phyloP scores from a whole-genome alignment of 2,329 filamentous ascomycete species.

The Graphium sp. region DNA sequence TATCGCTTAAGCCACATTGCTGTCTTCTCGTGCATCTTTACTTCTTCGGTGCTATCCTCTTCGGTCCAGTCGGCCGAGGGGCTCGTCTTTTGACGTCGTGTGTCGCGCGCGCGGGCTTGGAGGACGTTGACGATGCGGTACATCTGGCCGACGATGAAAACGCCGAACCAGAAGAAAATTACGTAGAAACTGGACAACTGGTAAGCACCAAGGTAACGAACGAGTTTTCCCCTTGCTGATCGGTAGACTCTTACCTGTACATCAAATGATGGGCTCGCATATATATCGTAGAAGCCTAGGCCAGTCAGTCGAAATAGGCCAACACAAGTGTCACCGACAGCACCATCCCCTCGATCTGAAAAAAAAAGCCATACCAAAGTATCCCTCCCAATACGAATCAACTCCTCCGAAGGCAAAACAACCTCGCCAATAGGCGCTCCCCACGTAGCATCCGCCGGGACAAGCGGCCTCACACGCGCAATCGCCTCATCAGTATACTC shows the following conservation, averaged over 20 bases:
- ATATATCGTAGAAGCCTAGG: constrained; percentile 17
- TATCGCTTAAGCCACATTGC: constrained; percentile 15
- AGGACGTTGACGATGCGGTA: constrained; percentile 12
- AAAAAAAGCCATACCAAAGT: constrained; percentile 17
- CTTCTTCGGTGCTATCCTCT: constrained; percentile 1
- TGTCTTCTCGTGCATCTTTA: not conserved
- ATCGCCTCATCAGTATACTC: constrained; percentile 17
- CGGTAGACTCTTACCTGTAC: constrained; percentile 16
- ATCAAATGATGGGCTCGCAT: constrained; percentile 15
- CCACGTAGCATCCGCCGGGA: constrained; percentile 12
- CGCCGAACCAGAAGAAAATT: constrained; percentile 21
- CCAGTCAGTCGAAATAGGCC: constrained; percentile 3
- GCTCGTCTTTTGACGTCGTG: constrained; percentile 2
- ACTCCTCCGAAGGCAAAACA: constrained; percentile 16
- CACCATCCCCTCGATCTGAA: not conserved
- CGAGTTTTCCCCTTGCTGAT: not conserved
- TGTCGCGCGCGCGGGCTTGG: not conserved
- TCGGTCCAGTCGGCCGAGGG: not conserved
- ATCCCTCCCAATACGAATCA: constrained; percentile 17
- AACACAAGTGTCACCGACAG: not conserved
- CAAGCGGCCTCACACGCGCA: constrained; percentile 9
- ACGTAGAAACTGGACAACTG: constrained; percentile 13
- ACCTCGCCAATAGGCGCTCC: constrained; percentile 10
- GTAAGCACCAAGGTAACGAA: no score
- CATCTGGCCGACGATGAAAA: constrained; percentile 17